Evolutionary conservation across 805 yeast genomes (phyloP).

Genomic region (Brettanomyces sp.): DNA sequence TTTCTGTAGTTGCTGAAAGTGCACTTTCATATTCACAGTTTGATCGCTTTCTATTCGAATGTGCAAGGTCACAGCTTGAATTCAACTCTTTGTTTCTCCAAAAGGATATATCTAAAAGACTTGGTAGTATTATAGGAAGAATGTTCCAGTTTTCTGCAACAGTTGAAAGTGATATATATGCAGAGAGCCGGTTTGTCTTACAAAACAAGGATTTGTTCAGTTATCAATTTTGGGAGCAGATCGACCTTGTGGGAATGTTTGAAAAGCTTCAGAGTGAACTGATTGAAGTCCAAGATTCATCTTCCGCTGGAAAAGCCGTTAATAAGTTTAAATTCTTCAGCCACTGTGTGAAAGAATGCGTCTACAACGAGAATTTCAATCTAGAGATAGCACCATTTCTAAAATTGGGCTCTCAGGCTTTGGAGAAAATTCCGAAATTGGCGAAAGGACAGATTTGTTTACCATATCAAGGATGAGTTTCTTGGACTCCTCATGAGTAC

Average conservation of each 20-base stretch:
- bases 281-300: conserved; percentile 9
- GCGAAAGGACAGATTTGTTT: conserved; percentile 24
- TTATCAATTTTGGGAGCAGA: conserved; percentile 19
- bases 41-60: conserved; percentile 11
- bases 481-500: conserved; percentile 20
- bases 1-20: conserved; percentile 7
- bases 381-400: conserved; percentile 7
- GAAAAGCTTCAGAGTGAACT: conserved; percentile 9
- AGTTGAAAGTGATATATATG: conserved; percentile 9
- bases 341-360: conserved; percentile 14
- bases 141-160: conserved; percentile 14
- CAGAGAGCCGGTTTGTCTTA: conserved; percentile 14
- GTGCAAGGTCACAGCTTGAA: conserved; percentile 9
- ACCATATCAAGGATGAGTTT: conserved; percentile 34
- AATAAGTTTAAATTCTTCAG: conserved; percentile 18
- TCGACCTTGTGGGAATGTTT: conserved; percentile 15
- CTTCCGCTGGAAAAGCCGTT: conserved; percentile 13
- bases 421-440: conserved; percentile 10
- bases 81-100: conserved; percentile 12
- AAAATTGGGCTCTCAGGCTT: conserved; percentile 11
- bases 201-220: conserved; percentile 12
- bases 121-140: conserved; percentile 17
- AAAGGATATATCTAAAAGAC: conserved; percentile 12
- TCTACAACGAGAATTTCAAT: conserved; percentile 16
- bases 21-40: conserved; percentile 10